Evolutionary conservation across 2,329 filamentous ascomycete genomes (phyloP).

Genomic region (Aspergillus sojae): DNA sequence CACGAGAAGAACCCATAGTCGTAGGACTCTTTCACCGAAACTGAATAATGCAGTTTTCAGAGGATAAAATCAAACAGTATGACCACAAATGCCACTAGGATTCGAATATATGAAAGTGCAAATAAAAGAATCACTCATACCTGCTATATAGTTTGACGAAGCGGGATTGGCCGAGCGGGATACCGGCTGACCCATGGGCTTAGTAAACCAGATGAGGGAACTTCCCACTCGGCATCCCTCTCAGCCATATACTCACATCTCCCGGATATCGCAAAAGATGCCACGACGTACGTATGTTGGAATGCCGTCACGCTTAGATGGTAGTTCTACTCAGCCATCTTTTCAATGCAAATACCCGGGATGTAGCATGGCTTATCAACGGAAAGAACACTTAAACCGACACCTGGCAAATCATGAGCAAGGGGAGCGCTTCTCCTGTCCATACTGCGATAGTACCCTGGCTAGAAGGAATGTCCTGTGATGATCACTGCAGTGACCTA

Average conservation of each 20-base stretch:
- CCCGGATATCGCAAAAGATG: not conserved
- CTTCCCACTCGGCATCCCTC: not conserved
- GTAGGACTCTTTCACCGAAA: not conserved
- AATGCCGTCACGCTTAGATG: slow-evolving; percentile 7
- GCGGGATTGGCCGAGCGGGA: not conserved
- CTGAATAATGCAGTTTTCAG: not conserved
- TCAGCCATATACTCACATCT: not conserved
- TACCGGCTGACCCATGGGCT: not conserved
- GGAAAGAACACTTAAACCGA: slow-evolving; percentile 28
- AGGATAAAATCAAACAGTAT: not conserved
- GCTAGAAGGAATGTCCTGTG: slow-evolving; percentile 13
- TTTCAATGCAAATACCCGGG: slow-evolving; percentile 20
- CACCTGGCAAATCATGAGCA: slow-evolving; percentile 18
- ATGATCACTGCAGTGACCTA: not conserved
- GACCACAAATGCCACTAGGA: too few species aligned
- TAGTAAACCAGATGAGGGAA: not conserved
- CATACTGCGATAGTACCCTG: slow-evolving; percentile 20
- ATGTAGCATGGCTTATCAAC: slow-evolving; percentile 25
- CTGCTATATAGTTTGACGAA: not conserved
- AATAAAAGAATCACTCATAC: too few species aligned
- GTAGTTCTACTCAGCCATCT: not conserved
- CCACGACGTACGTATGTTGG: not conserved
- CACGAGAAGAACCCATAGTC: not conserved
- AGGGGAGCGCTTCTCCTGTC: slow-evolving; percentile 15
- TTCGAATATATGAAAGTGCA: too few species aligned